Base-by-base conservation (phyloP, 139 green algal species). In the Chlamydomonas sp. region DNA sequence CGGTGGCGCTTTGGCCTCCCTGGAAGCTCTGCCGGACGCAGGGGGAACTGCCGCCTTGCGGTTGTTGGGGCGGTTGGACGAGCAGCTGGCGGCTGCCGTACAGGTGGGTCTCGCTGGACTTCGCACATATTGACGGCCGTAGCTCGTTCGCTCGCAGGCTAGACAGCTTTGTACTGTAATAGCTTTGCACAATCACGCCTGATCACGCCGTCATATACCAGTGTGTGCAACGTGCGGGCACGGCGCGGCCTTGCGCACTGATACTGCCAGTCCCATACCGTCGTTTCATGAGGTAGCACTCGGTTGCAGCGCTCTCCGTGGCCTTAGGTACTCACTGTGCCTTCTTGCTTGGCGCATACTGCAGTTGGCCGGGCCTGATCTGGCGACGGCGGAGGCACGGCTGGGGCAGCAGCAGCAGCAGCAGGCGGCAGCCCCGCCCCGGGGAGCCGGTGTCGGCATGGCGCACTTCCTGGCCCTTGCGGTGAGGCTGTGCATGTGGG, bases 401-500 rank as follows among this genome's bases (percentile, higher is more conserved):
- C 61, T 18, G 67, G 9, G 66, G 31, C 63, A 18, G 10, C n/a
- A 16, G 0, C 7, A 5, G 62, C 62, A n/a, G 78, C 15, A 64
- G 12, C 15, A 1, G 5, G 6, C n/a, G 31, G 63, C 63, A n/a
- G 5, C 78, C n/a, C 20, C 78, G 6, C 59, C 66, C 10, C 66
- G 79, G 8, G 31, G 31, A 9, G 57, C 60, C 9, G 69, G 4
- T 31, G 82, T 73, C 72, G 79, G 59, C 72, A 15, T 86, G 1
- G 15, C 63, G 20, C 82, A 80, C 60, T 86, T 86, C 20, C 82
- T 79, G 20, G 49, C 69, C 10, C 14, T 86, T 31, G 82, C 82
- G 82, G 82, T 86, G 77, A 15, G 31, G 31, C 31, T 49, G 31
- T 0, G 31, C 0, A 49, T 49, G 31, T 49, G 31, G 31, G 31